Percentiles rank a stretch among this genome's conserved stretches.
Evolutionary conservation across 2,329 filamentous ascomycete species (phyloP).

Genomic region (Coniella lustricola): DNA sequence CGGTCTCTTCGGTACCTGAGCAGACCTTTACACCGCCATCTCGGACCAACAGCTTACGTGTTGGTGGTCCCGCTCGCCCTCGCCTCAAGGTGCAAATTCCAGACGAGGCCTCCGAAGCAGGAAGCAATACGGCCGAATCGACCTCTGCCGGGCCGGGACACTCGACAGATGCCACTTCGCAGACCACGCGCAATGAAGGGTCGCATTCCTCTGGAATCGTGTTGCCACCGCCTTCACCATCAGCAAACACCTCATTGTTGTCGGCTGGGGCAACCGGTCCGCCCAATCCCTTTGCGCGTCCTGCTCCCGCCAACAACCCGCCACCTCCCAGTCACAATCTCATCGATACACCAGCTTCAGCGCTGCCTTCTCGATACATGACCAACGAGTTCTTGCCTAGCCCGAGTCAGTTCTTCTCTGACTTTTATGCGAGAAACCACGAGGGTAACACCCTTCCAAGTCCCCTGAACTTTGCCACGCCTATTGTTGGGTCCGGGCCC

Average conservation of each 20-base stretch:
- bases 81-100: conserved; percentile 92
- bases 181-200: conserved; percentile 43
- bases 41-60: conserved; percentile 68
- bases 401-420: conserved; percentile 85
- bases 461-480: conserved; percentile 87
- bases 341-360: conserved; percentile 79
- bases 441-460: conserved; percentile 86
- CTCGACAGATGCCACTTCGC: conserved; percentile 51
- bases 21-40: conserved; percentile 62
- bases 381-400: conserved; percentile 82
- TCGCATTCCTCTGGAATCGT: conserved; percentile 65
- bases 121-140: conserved; percentile 67
- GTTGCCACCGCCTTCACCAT: conserved; percentile 87
- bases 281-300: conserved; percentile 90
- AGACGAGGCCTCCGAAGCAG: conserved; percentile 69
- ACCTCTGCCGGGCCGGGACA: conserved; percentile 49
- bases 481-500: conserved; percentile 55
- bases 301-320: conserved; percentile 60
- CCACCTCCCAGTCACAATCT: conserved; percentile 42
- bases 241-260: conserved; percentile 66
- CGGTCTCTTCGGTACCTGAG: conserved; percentile 59
- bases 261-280: conserved; percentile 89
- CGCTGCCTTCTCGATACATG: conserved; percentile 85
- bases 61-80: conserved; percentile 61
- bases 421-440: conserved; percentile 69